Evolutionary conservation across 257 asterid genomes (phyloP).

Genomic region (Lithospermum erythrorhizon): DNA sequence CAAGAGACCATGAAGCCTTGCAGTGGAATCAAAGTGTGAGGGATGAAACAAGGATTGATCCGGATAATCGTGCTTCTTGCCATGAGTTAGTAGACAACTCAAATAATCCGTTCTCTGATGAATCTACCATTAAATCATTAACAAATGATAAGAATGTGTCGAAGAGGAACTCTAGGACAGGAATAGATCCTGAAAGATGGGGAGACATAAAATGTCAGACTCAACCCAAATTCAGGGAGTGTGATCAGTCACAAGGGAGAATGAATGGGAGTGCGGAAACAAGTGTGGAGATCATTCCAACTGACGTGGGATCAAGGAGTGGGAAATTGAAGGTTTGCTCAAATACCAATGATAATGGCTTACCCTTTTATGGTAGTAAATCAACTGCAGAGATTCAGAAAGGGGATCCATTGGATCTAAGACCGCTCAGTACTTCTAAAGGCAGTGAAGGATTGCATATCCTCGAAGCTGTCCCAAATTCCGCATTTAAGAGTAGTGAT

Average conservation of each 20-base stretch:
- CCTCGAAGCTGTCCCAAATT: conserved; percentile 23
- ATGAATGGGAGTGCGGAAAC: conserved; percentile 18
- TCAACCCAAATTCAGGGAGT: conserved; percentile 18
- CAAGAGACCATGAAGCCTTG: conserved; percentile 22
- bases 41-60: conserved; percentile 21
- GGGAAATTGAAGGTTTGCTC: conserved; percentile 32
- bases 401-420: conserved; percentile 27
- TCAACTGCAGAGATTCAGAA: conserved; percentile 28
- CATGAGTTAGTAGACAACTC: conserved; percentile 18
- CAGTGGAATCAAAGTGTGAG: conserved; percentile 19
- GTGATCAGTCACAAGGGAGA: conserved; percentile 17
- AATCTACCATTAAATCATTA: conserved; percentile 23
- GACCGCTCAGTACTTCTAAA: conserved; percentile 26
- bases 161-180: conserved; percentile 29
- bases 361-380: conserved; percentile 23
- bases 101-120: conserved; percentile 18
- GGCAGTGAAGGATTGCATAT: conserved; percentile 30
- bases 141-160: conserved; percentile 19
- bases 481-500: conserved; percentile 25
- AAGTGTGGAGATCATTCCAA: conserved; percentile 19
- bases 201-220: conserved; percentile 27
- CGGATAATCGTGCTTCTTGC: conserved; percentile 17
- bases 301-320: conserved; percentile 20
- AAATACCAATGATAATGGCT: conserved; percentile 30
- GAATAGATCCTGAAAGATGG: conserved; percentile 23